Evolutionary conservation across 2,329 filamentous ascomycete genomes (phyloP).

Genomic region (Cyclaneusma minus): DNA sequence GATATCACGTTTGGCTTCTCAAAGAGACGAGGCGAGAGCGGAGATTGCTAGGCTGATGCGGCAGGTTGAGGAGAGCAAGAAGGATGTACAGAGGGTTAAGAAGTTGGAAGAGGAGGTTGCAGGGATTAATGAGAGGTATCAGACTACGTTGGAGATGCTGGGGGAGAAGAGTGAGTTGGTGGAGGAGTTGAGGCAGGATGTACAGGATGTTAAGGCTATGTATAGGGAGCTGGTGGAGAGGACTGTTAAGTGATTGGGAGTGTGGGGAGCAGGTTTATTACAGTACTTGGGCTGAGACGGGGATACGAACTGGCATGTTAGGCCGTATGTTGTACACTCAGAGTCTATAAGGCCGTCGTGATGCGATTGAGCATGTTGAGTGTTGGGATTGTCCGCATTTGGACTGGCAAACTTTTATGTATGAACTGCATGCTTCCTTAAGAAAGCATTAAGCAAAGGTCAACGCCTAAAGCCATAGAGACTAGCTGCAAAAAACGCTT

Average conservation of each 20-base stretch:
- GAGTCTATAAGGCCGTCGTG: not conserved
- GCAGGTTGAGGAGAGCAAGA: slow-evolving; percentile 59
- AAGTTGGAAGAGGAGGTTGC: slow-evolving; percentile 53
- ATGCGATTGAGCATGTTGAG: too few species aligned
- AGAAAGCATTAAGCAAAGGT: too few species aligned
- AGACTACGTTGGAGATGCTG: slow-evolving; percentile 84
- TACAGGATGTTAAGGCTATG: slow-evolving; percentile 88
- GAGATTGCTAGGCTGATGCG: slow-evolving; percentile 87
- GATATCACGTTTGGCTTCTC: slow-evolving; percentile 59
- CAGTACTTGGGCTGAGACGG: slow-evolving; percentile 1
- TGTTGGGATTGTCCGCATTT: too few species aligned
- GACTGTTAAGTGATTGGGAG: slow-evolving; percentile 46
- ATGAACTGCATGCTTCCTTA: too few species aligned
- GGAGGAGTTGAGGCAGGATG: slow-evolving; percentile 78
- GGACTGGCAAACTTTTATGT: too few species aligned
- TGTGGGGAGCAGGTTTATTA: too few species aligned
- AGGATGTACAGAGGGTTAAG: slow-evolving; percentile 40
- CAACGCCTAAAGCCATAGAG: too few species aligned
- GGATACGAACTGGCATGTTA: not conserved
- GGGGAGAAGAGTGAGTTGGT: slow-evolving; percentile 95
- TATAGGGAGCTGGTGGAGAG: slow-evolving; percentile 85
- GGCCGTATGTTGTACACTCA: not conserved
- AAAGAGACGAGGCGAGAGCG: slow-evolving; percentile 79
- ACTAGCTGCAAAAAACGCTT: too few species aligned
- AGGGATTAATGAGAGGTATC: slow-evolving; percentile 61